Evolutionary conservation across 148 eudicot species (phyloP).

Genomic region (Rhododendron griersonianum): DNA sequence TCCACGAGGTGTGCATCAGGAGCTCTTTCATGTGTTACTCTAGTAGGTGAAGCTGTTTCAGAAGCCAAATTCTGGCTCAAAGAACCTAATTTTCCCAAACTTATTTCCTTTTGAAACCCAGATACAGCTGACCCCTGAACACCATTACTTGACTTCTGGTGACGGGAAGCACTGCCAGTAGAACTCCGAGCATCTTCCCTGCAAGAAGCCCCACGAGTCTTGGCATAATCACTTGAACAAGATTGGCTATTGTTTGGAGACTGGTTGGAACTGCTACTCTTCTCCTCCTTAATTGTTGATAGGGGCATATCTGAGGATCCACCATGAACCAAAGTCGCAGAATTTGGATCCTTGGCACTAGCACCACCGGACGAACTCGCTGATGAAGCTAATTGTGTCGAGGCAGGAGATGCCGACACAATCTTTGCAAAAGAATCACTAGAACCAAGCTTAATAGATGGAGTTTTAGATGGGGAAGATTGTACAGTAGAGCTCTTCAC

Average conservation of each 20-base stretch:
- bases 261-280: constrained; percentile 70
- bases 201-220: constrained; percentile 35
- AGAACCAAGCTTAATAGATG: constrained; percentile 38
- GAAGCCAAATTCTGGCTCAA: constrained; percentile 24
- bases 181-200: constrained; percentile 63
- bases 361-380: constrained; percentile 26
- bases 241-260: constrained; percentile 64
- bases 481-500: constrained; percentile 41
- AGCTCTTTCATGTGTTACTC: constrained; percentile 22
- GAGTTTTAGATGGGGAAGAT: constrained; percentile 43
- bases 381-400: constrained; percentile 29
- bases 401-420: constrained; percentile 36
- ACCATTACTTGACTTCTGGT: constrained; percentile 34
- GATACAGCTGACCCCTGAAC: constrained; percentile 26
- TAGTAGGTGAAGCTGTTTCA: constrained; percentile 43
- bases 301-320: constrained; percentile 46
- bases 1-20: constrained; percentile 33
- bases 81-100: constrained; percentile 28
- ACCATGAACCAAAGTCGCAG: constrained; percentile 20
- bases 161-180: constrained; percentile 32
- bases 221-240: constrained; percentile 57
- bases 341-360: constrained; percentile 32
- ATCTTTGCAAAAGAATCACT: constrained; percentile 46
- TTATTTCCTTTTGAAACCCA: constrained; percentile 40
- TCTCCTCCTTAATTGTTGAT: constrained; percentile 53